A percentile compares a stretch with the other conserved stretches of the same genome.
Evolutionary conservation across 2,329 filamentous ascomycete genomes (phyloP).

Genomic region (Tolypocladium paradoxum): DNA sequence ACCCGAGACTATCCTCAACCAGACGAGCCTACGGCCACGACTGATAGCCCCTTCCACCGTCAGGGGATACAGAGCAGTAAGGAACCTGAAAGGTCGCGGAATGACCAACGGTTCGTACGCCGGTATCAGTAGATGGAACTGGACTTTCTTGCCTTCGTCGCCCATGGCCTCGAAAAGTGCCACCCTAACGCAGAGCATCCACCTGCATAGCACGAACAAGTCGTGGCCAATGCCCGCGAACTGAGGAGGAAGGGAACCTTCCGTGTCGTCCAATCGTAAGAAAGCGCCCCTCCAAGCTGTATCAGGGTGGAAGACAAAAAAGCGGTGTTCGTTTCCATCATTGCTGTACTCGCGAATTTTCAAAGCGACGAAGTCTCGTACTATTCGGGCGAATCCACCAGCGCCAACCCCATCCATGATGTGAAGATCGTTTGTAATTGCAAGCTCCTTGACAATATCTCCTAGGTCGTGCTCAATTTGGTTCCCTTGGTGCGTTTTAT

Average conservation of each 20-base stretch:
- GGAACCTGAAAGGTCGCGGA: constrained; percentile 2
- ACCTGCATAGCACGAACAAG: constrained; percentile 3
- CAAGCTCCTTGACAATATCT: not conserved
- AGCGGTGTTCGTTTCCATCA: not conserved
- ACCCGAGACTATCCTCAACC: not conserved
- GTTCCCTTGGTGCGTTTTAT: constrained; percentile 1
- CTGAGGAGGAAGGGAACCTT: not conserved
- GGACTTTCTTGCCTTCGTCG: not conserved
- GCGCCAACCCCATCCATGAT: not conserved
- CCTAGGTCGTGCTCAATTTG: not conserved
- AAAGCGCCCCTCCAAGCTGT: constrained; percentile 4
- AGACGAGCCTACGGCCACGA: constrained; percentile 1
- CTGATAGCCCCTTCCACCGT: constrained; percentile 1
- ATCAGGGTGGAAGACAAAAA: constrained; percentile 5
- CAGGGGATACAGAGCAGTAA: constrained; percentile 1
- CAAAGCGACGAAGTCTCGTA: constrained; percentile 3
- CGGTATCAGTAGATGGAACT: constrained; percentile 3
- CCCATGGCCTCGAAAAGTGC: constrained; percentile 2
- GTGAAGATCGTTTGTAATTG: not conserved
- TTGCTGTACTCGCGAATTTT: constrained; percentile 1
- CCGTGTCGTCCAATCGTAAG: not conserved
- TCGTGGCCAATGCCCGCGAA: constrained; percentile 2
- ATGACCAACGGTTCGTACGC: constrained; percentile 2
- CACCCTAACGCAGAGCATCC: constrained; percentile 6
- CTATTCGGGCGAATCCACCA: not conserved